Base-by-base conservation (phyloP, 768 basidiomycete genomes). In the Panaeolus cyanescens region DNA sequence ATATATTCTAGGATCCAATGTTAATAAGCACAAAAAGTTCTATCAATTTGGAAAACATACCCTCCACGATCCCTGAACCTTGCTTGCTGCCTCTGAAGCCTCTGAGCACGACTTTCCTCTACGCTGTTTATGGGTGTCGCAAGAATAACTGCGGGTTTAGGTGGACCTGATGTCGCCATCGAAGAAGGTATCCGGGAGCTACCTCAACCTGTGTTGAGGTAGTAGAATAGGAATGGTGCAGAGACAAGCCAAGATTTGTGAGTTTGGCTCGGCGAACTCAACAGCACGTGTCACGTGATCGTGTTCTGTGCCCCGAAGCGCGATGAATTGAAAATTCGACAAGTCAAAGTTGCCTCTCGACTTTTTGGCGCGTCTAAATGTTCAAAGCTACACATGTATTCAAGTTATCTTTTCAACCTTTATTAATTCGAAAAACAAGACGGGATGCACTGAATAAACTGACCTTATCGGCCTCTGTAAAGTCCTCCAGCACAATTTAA, bases 51-150 rank as follows among this genome's bases (percentile, higher is more conserved):
- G 13, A 17, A 34, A 37, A 75, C 84, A 62, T 31, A 87, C 86
- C 87, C 86, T 60, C 87, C 87, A 58, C 87, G 82, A 72, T 90
- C 87, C 57, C 89, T 82, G 71, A 89, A 87, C 25, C 89, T 78
- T 32, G 87, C 79, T 65, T 90, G 85, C 62, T 85, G 86, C 39
- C 88, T 81, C 67, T 88, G 80, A 15, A 85, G 68, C 42, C 90
- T 84, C 54, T 86, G 75, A 0, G 82, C 80, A 31, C 86, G 79
- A 67, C 89, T 91, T 56, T 85, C 86, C 55, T 86, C 82, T 13
- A 85, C 83, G 54, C 80, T 67, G 12, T 42, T 28, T 28, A 72
- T 59, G 4, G 71, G 71, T 25, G 71, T 70, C 20, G 68, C 67
- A 17, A 68, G 64, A 25, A 71, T 68, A 6, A 61, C 54, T 9